A percentile compares a stretch with the other conserved stretches of the same genome.
These are phyloP conservation scores for Xylaria curta DNA, from an alignment of 495 filamentous ascomycete genomes.

Conservation along the genomic window DNA sequence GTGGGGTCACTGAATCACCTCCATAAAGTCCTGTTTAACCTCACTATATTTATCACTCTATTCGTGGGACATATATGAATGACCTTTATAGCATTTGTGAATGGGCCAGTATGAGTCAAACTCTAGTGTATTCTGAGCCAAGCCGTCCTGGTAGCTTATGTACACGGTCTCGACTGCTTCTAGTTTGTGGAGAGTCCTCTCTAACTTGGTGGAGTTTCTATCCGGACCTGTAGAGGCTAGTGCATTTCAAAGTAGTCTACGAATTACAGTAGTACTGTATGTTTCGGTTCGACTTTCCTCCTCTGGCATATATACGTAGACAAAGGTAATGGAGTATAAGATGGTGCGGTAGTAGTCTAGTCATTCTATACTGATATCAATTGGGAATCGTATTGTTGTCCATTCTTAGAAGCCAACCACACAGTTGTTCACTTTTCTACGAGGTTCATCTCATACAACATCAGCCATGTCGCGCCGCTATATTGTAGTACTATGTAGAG, in stretches of 20 bases:
- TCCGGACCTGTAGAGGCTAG: background rate
- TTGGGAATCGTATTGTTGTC: background rate
- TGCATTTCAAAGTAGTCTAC: background rate
- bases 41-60: background rate
- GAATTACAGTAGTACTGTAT: background rate
- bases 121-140: background rate
- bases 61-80: background rate
- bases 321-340: background rate
- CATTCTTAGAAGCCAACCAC: background rate
- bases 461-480: no score
- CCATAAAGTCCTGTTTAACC: background rate
- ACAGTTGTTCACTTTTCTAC: no score
- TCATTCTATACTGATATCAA: background rate
- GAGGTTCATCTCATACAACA: no score
- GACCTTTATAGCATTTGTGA: background rate
- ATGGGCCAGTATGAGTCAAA: background rate
- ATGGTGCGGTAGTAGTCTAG: background rate
- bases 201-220: background rate
- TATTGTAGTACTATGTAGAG: no score
- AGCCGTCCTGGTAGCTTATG: background rate
- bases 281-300: background rate
- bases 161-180: background rate
- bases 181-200: background rate
- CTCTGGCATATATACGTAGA: background rate
- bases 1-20: background rate